phyloP scores from a whole-genome alignment of 805 yeast genomes.

The Starmerella potacharoeniae region DNA sequence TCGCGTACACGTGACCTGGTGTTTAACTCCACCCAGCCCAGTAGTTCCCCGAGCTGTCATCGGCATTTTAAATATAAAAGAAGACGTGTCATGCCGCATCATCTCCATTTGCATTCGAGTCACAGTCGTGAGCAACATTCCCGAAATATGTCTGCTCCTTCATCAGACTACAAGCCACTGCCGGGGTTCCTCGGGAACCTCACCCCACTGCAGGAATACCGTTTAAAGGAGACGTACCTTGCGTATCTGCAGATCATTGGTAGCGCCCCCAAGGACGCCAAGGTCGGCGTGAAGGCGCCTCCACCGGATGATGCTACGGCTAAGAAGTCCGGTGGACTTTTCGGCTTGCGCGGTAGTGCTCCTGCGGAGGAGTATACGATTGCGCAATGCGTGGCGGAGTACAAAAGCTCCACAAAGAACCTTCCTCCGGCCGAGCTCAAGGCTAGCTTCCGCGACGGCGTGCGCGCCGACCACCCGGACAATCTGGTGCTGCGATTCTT shows the following conservation, averaged over 20 bases:
- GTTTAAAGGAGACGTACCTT: conserved; percentile 33
- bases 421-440: conserved; percentile 43
- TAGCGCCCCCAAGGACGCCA: conserved; percentile 22
- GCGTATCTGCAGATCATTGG: conserved; percentile 23
- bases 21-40: neutral
- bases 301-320: conserved; percentile 20
- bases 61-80: neutral
- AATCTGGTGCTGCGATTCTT: conserved; percentile 61
- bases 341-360: conserved; percentile 22
- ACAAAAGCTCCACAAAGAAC: conserved; percentile 41
- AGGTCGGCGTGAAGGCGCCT: conserved; percentile 17
- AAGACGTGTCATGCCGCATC: neutral
- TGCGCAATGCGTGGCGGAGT: conserved; percentile 24
- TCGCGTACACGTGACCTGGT: neutral
- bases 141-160: neutral
- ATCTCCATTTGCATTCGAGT: neutral
- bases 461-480: conserved; percentile 74
- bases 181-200: conserved; percentile 31
- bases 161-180: neutral
- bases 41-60: neutral
- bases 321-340: conserved; percentile 24
- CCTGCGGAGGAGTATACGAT: conserved; percentile 12
- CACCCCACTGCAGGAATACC: conserved; percentile 30
- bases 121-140: neutral
- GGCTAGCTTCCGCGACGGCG: conserved; percentile 44